Base-by-base conservation (phyloP, 352 stramenopile species). In the Globisporangium rhizosaccharum region DNA sequence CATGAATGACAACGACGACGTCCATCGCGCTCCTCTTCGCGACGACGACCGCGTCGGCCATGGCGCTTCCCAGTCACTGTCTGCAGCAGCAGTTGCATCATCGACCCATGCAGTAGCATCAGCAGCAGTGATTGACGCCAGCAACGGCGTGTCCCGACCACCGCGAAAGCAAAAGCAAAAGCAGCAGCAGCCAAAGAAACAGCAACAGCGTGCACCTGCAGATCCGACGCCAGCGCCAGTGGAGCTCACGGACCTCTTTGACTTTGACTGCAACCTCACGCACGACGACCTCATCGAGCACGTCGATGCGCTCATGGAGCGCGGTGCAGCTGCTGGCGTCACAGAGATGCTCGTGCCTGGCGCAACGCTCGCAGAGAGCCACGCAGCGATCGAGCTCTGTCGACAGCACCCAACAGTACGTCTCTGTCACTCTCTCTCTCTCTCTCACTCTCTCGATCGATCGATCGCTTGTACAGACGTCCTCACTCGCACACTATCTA, bases 251-350 rank as follows among this genome's bases (percentile, higher is more conserved):
- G 63, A 71, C 20, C 70, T 90, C 14, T 90, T 93, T 54, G 84
- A 93, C 65, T 87, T 93, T 59, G 82, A 93, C 59, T 90, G 79
- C 69, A 93, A 93, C 46, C 64, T 93, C 36, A 93, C 82, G 49
- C 84, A 93, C 52, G 70, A 74, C 20, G 79, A 91, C 52, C 73
- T 93, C 6, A 49, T 53, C 2, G 51, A 49, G n/a, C 60, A 88
- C 54, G 72, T 81, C 0, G 54, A 62, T 26, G 47, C 37, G 37
- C 62, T 88, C 8, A 70, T 93, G 36, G 44, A 68, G 51, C 63
- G 65, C 30, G 75, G 73, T 6, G 58, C 61, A n/a, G 15, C 30
- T 0, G 68, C 75, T 15, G 78, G 81, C 15, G 81, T 90, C 26
- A 75, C 63, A 12, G 69, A 83, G 65, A 90, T 92, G 79, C 70